Evolutionary conservation across 1,284 basidiomycete genomes (phyloP), one percentile per base, ranked within the genome.

Genomic region (Sporisorium reilianum): DNA sequence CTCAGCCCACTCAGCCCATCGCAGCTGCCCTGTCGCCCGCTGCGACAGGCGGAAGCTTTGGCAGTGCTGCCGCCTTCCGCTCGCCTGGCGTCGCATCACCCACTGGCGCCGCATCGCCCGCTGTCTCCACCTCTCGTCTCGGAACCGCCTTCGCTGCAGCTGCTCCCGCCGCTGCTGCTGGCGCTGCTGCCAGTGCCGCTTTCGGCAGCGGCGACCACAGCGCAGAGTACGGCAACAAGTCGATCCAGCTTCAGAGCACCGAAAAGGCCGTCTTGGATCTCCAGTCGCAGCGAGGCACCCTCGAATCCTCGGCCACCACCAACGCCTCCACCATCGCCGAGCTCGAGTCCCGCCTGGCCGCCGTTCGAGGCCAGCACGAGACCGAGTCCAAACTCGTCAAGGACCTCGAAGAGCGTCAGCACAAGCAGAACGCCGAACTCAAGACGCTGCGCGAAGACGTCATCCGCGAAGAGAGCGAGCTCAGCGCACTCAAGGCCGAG

Each of bases 381-480:
- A 91, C 90, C 0, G 97, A 99, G 86, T 90, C 89, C 12, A 90
- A 89, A 56, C 86, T 92, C 9, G 88, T 98, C 32, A 86, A 89
- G 20, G 89, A 90, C 10, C 88, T 99, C 18, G 90, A 90, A 64
- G 90, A 91, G 48, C 89, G 93, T 5, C 89, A 90, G 54, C 86
- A 88, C 0, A 88, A 88, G n/a, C 95, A 97, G 86, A 88, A 87
- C 2, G 87, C 88, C 3, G 91, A 93, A 41, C 91, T 97, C n/a
- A 89, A 90, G 79, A 90, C 90, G 82, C 86, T 91, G 1, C 89
- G 90, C 55, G 89, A 92, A 60, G 92, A 97, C 55, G 87, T 97
- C 34, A 99, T 99, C 76, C 88, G 89, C 49, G 91, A 92, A 4
- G 95, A 99, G 86, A 95, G 93, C 81, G 94, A 97, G 78, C 88